phyloP scores from a whole-genome alignment of 768 basidiomycete genomes.

The Boletus rex-veris region DNA sequence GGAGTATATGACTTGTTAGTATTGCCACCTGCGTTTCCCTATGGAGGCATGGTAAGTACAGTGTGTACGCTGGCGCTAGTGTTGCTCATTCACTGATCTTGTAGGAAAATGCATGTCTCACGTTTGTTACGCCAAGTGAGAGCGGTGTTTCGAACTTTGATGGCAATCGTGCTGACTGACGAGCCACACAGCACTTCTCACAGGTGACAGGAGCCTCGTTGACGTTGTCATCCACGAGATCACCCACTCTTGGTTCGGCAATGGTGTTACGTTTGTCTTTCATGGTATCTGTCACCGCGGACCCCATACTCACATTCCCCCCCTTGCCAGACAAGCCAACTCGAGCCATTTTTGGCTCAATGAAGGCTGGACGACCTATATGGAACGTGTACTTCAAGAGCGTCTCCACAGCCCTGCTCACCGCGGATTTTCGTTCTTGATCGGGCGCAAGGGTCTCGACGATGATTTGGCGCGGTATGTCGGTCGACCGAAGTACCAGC shows the following conservation, averaged over 20 bases:
- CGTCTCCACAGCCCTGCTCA: constrained; percentile 69
- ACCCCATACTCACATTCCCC: not conserved
- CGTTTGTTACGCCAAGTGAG: constrained; percentile 59
- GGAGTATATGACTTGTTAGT: constrained; percentile 66
- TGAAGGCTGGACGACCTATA: constrained; percentile 93
- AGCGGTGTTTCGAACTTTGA: not conserved
- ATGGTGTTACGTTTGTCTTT: constrained; percentile 66
- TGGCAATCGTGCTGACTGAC: not conserved
- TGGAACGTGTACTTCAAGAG: constrained; percentile 76
- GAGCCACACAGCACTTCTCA: constrained; percentile 55
- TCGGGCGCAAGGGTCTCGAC: constrained; percentile 66
- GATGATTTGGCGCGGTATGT: constrained; percentile 64
- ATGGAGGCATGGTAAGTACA: constrained; percentile 73
- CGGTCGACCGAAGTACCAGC: constrained; percentile 65
- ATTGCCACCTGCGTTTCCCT: constrained; percentile 74
- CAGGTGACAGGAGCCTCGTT: constrained; percentile 82
- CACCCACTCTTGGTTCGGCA: constrained; percentile 87
- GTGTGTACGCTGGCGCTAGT: not conserved
- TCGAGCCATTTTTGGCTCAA: constrained; percentile 77
- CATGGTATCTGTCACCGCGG: not conserved
- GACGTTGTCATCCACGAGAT: constrained; percentile 90
- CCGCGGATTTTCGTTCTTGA: constrained; percentile 76
- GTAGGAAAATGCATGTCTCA: not conserved
- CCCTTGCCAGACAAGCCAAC: not conserved
- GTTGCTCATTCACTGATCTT: not conserved